These are phyloP conservation scores for Magnaporthiopsis incrustans DNA, from an alignment of 2,329 filamentous ascomycete species.

Conservation along the genomic window DNA sequence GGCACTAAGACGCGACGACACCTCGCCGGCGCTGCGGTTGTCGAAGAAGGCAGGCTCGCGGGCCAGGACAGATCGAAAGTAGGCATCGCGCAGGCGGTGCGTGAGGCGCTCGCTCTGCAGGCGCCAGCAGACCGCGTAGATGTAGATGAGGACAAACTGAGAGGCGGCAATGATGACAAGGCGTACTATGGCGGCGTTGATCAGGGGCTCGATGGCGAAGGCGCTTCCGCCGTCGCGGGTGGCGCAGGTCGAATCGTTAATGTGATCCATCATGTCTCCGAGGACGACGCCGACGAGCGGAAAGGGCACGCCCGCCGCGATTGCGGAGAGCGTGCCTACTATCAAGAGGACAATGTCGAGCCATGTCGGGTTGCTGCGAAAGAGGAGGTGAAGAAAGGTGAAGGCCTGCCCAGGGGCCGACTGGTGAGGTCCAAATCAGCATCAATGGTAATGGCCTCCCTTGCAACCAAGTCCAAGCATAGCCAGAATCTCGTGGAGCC, in stretches of 20 bases:
- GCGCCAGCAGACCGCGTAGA: slow-evolving; percentile 56
- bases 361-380: slow-evolving; percentile 20
- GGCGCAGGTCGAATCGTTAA: slow-evolving; percentile 39
- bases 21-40: slow-evolving; percentile 51
- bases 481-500: too few relatives aligned
- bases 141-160: slow-evolving; percentile 56
- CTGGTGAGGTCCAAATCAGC: background rate
- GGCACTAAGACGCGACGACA: slow-evolving; percentile 53
- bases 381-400: slow-evolving; percentile 21
- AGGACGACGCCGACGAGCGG: slow-evolving; percentile 50
- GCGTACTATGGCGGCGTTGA: slow-evolving; percentile 22
- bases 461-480: background rate
- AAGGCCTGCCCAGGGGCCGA: slow-evolving; percentile 7
- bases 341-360: slow-evolving; percentile 25
- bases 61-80: slow-evolving; percentile 48
- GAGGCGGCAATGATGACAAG: slow-evolving; percentile 58
- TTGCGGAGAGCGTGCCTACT: slow-evolving; percentile 31
- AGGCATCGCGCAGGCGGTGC: slow-evolving; percentile 52
- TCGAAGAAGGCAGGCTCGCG: slow-evolving; percentile 61
- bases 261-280: slow-evolving; percentile 41
- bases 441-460: background rate
- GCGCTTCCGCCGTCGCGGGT: slow-evolving; percentile 13
- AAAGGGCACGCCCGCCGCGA: slow-evolving; percentile 44
- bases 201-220: slow-evolving; percentile 13
- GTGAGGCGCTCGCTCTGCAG: slow-evolving; percentile 56